A percentile compares a stretch with the other conserved stretches of the same genome.
Conservation (phyloP, 2,329 filamentous ascomycete species). For the Botrytis cinerea region DNA sequence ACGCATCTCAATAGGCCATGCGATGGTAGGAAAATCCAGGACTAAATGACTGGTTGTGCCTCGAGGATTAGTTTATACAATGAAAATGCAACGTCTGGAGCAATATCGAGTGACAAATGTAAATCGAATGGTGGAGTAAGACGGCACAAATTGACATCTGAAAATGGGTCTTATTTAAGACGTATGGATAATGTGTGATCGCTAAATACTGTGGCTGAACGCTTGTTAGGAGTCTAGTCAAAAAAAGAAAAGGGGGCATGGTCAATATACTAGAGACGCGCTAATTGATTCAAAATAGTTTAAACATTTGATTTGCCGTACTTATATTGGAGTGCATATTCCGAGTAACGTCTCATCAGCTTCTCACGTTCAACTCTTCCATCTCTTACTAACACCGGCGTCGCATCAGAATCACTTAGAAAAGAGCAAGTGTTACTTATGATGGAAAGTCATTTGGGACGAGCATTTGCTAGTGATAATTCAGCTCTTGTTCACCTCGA, state of each 20-base stretch:
- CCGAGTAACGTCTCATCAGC: not conserved
- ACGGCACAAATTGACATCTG: not conserved
- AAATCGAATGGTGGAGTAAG: not conserved
- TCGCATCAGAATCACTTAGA: not conserved
- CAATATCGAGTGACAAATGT: not conserved
- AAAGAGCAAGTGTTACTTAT: not conserved
- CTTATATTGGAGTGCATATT: not conserved
- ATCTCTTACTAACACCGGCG: not conserved
- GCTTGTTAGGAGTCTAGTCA: too few species aligned
- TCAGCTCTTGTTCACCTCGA: slow-evolving; percentile 7
- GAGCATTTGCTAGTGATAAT: slow-evolving; percentile 3
- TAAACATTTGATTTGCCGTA: not conserved
- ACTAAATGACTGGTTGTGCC: not conserved
- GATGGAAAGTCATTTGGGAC: not conserved
- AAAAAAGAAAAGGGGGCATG: not conserved
- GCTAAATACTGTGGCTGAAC: not conserved
- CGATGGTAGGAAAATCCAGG: not conserved
- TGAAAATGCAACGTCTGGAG: not conserved
- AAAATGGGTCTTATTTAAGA: not conserved
- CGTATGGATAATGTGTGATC: not conserved
- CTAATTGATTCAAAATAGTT: not conserved
- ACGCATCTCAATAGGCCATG: not conserved
- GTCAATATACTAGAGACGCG: not conserved
- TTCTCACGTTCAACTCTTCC: not conserved
- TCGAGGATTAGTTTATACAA: not conserved